A percentile compares a stretch with the other conserved stretches of the same genome.
Conservation (phyloP, 164 flowering plant species). For the Berberis thunbergii region DNA sequence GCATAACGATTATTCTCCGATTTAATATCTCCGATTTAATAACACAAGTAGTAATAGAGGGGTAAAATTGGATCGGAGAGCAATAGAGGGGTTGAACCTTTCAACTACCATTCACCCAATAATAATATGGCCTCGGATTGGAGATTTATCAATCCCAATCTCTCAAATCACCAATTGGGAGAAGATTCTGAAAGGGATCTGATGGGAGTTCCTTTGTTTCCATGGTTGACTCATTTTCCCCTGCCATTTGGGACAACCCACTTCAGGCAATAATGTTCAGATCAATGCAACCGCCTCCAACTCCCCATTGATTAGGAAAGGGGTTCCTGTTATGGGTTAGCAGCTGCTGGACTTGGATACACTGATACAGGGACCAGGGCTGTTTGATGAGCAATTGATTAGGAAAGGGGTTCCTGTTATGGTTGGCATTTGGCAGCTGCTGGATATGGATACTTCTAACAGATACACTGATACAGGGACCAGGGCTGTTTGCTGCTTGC, state of each 20-base stretch:
- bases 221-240: constrained; percentile 43
- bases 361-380: neutral
- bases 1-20: no score
- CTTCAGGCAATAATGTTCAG: constrained; percentile 21
- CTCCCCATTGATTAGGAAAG: constrained; percentile 9
- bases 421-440: no score
- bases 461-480: no score
- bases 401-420: constrained; percentile 15
- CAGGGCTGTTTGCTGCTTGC: constrained; percentile 15
- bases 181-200: no score
- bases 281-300: constrained; percentile 24
- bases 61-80: constrained; percentile 36
- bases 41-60: neutral
- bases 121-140: constrained; percentile 37
- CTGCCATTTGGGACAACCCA: constrained; percentile 35
- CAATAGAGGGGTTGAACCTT: constrained; percentile 25
- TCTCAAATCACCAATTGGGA: no score
- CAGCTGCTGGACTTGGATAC: no score
- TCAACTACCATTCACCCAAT: constrained; percentile 27
- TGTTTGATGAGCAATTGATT: no score
- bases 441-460: no score
- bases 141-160: constrained; percentile 23
- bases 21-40: no score
- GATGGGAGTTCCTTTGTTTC: constrained; percentile 21
- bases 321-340: no score